Evolutionary conservation across 345 rosid genomes (phyloP), one percentile per base, ranked within the genome.

Genomic region (Acer negundo): DNA sequence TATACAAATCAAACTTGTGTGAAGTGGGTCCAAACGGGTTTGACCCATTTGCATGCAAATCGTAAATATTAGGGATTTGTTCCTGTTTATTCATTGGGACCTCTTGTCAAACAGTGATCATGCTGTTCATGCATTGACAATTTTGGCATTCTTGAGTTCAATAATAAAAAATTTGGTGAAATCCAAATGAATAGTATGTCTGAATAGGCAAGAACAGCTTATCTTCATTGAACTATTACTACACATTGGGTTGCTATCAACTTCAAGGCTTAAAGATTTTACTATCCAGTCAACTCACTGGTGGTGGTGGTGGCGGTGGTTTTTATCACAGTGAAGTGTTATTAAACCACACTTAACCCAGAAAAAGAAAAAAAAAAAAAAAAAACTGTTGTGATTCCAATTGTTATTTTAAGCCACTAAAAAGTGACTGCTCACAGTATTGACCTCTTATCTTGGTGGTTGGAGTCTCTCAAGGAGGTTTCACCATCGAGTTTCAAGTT

Each of bases 21-120:
- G 53, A 35, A 42, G 73, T 80, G 79, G 82, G 80, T 55, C 80
- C 82, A 31, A 42, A 24, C 23, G 31, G 6, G 68, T 53, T 75
- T 68, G 75, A 79, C 69, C 69, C 70, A 26, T 67, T 3, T 53
- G 70, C 55, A 68, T 31, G 40, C 75, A 51, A 28, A 11, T 46
- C n/a, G 42, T 67, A 35, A 5, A 3, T 17, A 40, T 20, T 4
- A 7, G 70, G 70, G 70, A 40, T 1, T 2, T 38, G 28, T 12
- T 42, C 13, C 24, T 31, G 44, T 31, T 35, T 31, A 26, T 64
- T 31, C 40, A 17, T 65, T 65, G 46, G 22, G 20, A 65, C 38
- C 5, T 63, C 17, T 35, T 65, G 22, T 31, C 58, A 16, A 53
- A 65, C 69, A 40, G 69, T 65, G 7, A 35, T 35, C 20, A 16